Evolutionary conservation across 148 eudicot genomes (phyloP), one percentile per base, ranked within the genome.

Genomic region (Chenopodium album): DNA sequence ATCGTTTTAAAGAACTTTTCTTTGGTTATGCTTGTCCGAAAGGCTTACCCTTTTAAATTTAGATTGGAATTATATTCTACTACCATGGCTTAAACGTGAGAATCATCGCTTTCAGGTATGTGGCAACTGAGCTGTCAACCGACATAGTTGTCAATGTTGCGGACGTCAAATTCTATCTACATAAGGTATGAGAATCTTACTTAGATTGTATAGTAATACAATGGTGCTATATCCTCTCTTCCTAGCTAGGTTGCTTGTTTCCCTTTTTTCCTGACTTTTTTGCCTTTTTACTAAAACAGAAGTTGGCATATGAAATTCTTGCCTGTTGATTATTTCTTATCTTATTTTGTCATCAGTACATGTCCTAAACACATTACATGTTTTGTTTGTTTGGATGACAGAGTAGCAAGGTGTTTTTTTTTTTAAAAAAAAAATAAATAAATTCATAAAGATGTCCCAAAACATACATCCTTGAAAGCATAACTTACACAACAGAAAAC

Each of bases 91-190:
- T 79, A 62, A 84, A 47, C 66, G 19, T 64, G 50, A 32, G 14
- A 69, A 69, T 41, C 14, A 32, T 46, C 84, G 3, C 62, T 23
- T 89, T 65, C 93, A 96, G 99, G 89, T 92, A 87, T 88, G 97
- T 96, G 71, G 93, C 95, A 29, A 84, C 95, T n/a, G 99, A 94
- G 80, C 87, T 96, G 83, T 91, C 98, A 59, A 85, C 93, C 44
- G 99, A 96, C 80, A 85, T 94, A 75, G 91, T 91, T 64, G 85
- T 96, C 56, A 91, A 80, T 71, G 94, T 96, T 37, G 92, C 86
- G 59, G 95, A 91, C 48, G 90, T 91, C 79, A 96, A 89, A 79
- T 96, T 96, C 87, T 89, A 92, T 90, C 88, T 96, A 69, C 99
- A 96, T 80, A 96, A 96, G 98, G 99, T 96, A 87, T 29, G 85